Evolutionary conservation across 2,329 filamentous ascomycete genomes (phyloP).

Genomic region (Talaromyces sp.): DNA sequence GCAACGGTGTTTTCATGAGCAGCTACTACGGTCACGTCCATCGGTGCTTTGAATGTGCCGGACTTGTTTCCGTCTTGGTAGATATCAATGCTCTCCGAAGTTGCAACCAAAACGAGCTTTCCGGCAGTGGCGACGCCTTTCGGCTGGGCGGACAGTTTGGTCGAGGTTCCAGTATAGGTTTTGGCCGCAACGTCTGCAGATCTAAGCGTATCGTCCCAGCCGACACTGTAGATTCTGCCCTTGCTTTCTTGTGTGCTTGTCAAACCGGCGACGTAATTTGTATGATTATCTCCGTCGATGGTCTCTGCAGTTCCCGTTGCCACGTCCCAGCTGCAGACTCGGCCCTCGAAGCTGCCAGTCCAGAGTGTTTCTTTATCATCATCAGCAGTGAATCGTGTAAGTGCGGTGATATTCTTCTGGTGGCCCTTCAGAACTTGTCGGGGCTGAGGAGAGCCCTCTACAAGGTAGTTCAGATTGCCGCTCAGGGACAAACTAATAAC

Average conservation of each 20-base stretch:
- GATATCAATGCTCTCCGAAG: slow-evolving; percentile 55
- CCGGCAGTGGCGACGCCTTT: slow-evolving; percentile 61
- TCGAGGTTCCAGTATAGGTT: slow-evolving; percentile 65
- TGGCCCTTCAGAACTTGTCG: slow-evolving; percentile 75
- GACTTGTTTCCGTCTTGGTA: slow-evolving; percentile 55
- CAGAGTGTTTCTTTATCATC: slow-evolving; percentile 59
- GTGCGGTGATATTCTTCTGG: slow-evolving; percentile 81
- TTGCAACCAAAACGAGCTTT: slow-evolving; percentile 54
- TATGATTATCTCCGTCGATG: slow-evolving; percentile 75
- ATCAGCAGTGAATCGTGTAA: slow-evolving; percentile 52
- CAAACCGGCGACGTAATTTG: slow-evolving; percentile 79
- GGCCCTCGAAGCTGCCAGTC: slow-evolving; percentile 89
- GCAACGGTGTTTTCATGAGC: slow-evolving; percentile 64
- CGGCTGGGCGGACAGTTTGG: slow-evolving; percentile 72
- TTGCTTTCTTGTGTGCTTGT: slow-evolving; percentile 48
- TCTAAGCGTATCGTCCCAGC: slow-evolving; percentile 89
- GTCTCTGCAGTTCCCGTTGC: slow-evolving; percentile 61
- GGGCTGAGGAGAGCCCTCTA: slow-evolving; percentile 64
- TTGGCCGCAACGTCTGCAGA: slow-evolving; percentile 68
- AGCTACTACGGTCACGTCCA: slow-evolving; percentile 65
- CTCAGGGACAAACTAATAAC: slow-evolving; percentile 85
- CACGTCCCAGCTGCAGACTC: slow-evolving; percentile 78
- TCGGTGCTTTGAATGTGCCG: slow-evolving; percentile 57
- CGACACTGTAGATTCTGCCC: slow-evolving; percentile 72
- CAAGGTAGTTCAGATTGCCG: slow-evolving; percentile 85